These are phyloP conservation scores for Jacaranda copaia DNA, from an alignment of 257 asterid genomes.

Conservation along the genomic window DNA sequence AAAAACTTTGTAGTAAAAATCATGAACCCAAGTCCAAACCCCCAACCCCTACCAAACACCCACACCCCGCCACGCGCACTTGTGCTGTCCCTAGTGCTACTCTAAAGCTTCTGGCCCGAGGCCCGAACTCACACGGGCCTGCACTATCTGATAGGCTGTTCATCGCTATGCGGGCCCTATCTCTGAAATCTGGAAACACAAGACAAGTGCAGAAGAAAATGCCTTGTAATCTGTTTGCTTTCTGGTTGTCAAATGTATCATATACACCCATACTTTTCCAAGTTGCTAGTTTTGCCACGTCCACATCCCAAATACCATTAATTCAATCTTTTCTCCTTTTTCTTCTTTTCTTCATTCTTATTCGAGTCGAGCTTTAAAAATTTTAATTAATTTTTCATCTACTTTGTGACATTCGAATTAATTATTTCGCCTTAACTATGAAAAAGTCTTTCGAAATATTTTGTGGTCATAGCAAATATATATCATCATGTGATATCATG, in stretches of 20 bases:
- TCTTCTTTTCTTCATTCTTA: background rate
- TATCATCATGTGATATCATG: background rate
- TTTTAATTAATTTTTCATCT: background rate
- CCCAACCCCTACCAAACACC: slow-evolving; percentile 2
- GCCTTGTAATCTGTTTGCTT: slow-evolving; percentile 24
- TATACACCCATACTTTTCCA: background rate
- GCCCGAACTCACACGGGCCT: slow-evolving; percentile 18
- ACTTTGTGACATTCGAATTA: background rate
- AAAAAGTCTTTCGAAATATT: background rate
- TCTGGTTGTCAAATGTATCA: slow-evolving; percentile 29
- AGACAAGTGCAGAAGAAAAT: background rate
- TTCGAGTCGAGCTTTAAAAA: background rate
- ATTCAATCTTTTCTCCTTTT: background rate
- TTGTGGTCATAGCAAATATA: background rate
- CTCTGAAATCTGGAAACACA: slow-evolving; percentile 30
- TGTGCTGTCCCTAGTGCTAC: slow-evolving; percentile 7
- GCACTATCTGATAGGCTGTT: background rate
- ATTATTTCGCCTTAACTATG: background rate
- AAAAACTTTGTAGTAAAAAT: background rate
- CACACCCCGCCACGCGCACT: background rate
- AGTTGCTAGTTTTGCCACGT: slow-evolving; percentile 40
- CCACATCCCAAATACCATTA: slow-evolving; percentile 31
- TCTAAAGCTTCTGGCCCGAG: background rate
- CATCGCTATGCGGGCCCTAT: slow-evolving; percentile 24
- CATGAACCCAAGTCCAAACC: background rate